Evolutionary conservation across 2,329 filamentous ascomycete species (phyloP).

Genomic region (Cladosporium sphaerospermum): DNA sequence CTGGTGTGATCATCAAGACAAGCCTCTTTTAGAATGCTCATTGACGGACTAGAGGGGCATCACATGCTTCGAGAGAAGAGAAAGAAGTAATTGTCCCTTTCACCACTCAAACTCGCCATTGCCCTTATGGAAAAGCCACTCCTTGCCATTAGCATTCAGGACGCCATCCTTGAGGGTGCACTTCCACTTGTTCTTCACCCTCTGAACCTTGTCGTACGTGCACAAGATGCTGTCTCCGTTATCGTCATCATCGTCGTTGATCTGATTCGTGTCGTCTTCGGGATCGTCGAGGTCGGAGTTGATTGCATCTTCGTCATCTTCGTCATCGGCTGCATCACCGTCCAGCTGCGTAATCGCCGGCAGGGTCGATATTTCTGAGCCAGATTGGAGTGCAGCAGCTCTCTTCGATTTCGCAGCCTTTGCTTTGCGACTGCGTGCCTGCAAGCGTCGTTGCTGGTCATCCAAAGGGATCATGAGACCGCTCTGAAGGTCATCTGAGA

Average conservation of each 20-base stretch:
- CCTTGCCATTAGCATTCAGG: constrained; percentile 84
- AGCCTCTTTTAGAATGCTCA: no score
- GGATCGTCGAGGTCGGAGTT: constrained; percentile 97
- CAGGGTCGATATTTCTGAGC: not conserved
- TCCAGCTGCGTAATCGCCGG: constrained; percentile 42
- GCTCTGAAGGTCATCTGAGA: constrained; percentile 64
- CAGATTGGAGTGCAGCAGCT: not conserved
- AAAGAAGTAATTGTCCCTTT: constrained; percentile 11
- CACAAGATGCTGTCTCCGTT: constrained; percentile 91
- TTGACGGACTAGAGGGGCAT: no score
- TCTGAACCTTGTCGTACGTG: constrained; percentile 98
- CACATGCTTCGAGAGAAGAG: no score
- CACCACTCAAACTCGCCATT: constrained; percentile 98
- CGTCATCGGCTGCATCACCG: constrained; percentile 51
- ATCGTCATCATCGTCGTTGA: constrained; percentile 70
- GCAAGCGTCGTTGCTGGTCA: constrained; percentile 29
- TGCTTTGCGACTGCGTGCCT: constrained; percentile 5
- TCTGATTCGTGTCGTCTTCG: constrained; percentile 59
- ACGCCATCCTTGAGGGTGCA: constrained; percentile 96
- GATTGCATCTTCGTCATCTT: constrained; percentile 82
- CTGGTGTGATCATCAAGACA: no score
- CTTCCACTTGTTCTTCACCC: constrained; percentile 97
- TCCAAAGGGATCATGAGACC: constrained; percentile 69
- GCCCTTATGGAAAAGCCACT: constrained; percentile 94
- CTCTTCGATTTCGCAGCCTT: constrained; percentile 6